Base-by-base conservation (phyloP, 78 protist genomes). In the Dictyostelium firmibasis region DNA sequence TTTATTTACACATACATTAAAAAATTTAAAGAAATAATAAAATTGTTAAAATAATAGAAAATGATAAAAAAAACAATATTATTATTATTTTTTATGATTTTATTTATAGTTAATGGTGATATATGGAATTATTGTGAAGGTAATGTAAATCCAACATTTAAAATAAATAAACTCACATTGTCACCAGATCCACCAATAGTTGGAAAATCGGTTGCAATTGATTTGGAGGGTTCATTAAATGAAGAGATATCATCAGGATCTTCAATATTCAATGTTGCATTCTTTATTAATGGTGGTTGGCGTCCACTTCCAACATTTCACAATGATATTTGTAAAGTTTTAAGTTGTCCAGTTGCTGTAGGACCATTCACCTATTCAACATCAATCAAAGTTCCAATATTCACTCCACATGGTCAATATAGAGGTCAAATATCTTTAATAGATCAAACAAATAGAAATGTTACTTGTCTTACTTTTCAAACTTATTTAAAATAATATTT, bases 161-260 rank as follows among this genome's bases (percentile, higher is more conserved):
- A 81, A 27, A 78, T 87, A 2, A 38, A 27, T 23, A 62, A 60
- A 23, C 44, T 87, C 4, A 64, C 93, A n/a, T 74, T 87, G 29
- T 38, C 60, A 36, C 93, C 93, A 78, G 69, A 78, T 62, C 93
- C 93, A 25, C 93, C 93, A 60, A 36, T 64, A 35, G 81, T 87
- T 50, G 93, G 93, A n/a, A 25, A 25, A 41, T 4, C 10, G 9
- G 50, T 60, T 38, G 6, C 79, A 7, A 70, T 87, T 29, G n/a
- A 60, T 23, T 33, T 87, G 4, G 86, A 20, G 14, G 93, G 93
- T 25, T 18, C 75, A 25, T 23, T 87, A 6, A 14, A 16, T 4
- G 47, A 78, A 27, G 44, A 76, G 20, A 36, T 87, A 14, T 38
- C 85, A 27, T 47, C n/a, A 11, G 93, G 93, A 43, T 20, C 18